A percentile compares a stretch with the other conserved stretches of the same genome.
Conservation (phyloP, 2,329 filamentous ascomycete species). For the Colletotrichum destructivum region DNA sequence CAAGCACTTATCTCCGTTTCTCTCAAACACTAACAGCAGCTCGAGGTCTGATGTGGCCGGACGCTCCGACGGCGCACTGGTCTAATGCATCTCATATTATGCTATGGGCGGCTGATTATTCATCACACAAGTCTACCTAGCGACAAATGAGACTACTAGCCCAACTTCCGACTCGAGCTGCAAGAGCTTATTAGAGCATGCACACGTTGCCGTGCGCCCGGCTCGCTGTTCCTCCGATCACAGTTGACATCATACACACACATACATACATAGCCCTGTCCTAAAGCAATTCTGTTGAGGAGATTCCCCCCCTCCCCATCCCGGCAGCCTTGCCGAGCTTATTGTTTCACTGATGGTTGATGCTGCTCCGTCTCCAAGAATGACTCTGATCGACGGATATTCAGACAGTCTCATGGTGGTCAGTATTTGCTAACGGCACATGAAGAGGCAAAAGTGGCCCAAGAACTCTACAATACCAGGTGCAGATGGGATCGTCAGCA, state of each 20-base stretch:
- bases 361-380: not conserved
- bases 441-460: not conserved
- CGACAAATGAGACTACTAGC: constrained; percentile 17
- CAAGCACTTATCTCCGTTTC: constrained; percentile 8
- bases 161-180: constrained; percentile 15
- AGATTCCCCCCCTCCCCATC: too few species aligned
- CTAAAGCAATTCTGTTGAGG: constrained; percentile 1
- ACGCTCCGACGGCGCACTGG: constrained; percentile 28
- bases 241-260: constrained; percentile 30
- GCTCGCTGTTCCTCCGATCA: constrained; percentile 34
- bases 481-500: constrained; percentile 18
- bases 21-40: constrained; percentile 1
- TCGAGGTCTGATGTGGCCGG: constrained; percentile 21
- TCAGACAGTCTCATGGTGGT: not conserved
- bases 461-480: constrained; percentile 3
- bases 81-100: not conserved
- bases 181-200: constrained; percentile 17
- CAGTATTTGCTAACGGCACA: not conserved
- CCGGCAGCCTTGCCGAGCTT: not conserved
- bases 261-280: constrained; percentile 7
- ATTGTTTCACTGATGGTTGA: constrained; percentile 5
- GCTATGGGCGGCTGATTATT: not conserved
- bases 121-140: not conserved
- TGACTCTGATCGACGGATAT: not conserved
- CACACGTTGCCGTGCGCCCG: constrained; percentile 32